Percentiles rank a stretch among this genome's conserved stretches.
These are phyloP conservation scores for Panicum miliaceum DNA, from an alignment of 176 grass and related monocot genomes.

Conservation along the genomic window DNA sequence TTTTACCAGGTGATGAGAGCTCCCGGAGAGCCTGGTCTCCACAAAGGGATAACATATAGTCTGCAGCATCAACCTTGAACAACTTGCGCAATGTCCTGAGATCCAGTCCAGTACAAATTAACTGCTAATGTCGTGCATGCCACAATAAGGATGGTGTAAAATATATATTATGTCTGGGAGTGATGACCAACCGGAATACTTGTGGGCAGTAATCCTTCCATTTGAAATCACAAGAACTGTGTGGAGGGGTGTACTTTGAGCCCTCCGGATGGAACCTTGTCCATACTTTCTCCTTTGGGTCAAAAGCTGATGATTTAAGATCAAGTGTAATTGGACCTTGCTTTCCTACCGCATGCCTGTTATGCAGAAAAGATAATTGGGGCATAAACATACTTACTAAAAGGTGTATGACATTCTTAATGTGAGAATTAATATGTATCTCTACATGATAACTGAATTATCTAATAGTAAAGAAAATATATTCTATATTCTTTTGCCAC, in stretches of 20 bases:
- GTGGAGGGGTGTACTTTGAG: slow-evolving; percentile 94
- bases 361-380: slow-evolving; percentile 10
- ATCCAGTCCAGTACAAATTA: slow-evolving; percentile 41
- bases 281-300: slow-evolving; percentile 91
- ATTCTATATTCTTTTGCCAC: not conserved
- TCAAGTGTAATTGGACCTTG: slow-evolving; percentile 75
- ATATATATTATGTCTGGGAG: slow-evolving; percentile 3
- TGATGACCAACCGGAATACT: slow-evolving; percentile 80
- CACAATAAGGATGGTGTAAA: not conserved
- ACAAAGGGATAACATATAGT: slow-evolving; percentile 98
- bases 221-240: slow-evolving; percentile 93
- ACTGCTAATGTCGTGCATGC: not conserved
- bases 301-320: slow-evolving; percentile 92
- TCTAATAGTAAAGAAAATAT: not conserved
- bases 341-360: slow-evolving; percentile 89
- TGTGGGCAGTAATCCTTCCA: slow-evolving; percentile 98
- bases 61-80: slow-evolving; percentile 95
- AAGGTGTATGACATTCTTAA: not conserved
- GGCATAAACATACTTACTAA: not conserved
- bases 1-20: slow-evolving; percentile 94
- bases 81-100: slow-evolving; percentile 84
- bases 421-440: not conserved
- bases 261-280: slow-evolving; percentile 92
- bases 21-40: slow-evolving; percentile 86
- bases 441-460: not conserved